These are phyloP conservation scores for Thraustotheca clavata DNA, from an alignment of 352 stramenopile genomes.

Conservation along the genomic window DNA sequence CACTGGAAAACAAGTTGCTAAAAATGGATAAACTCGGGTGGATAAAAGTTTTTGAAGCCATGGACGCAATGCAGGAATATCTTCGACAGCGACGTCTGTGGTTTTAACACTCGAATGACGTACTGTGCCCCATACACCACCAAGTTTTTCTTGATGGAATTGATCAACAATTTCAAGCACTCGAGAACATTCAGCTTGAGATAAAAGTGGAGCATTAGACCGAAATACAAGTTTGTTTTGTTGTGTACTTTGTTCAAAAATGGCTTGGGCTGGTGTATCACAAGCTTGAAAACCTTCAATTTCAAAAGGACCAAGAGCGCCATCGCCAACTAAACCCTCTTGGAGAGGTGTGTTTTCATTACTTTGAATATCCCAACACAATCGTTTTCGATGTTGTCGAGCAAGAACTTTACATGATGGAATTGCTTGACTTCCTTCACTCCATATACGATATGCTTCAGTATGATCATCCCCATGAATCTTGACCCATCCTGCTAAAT, in stretches of 20 bases:
- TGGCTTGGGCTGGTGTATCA: background rate
- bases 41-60: slow-evolving; percentile 23
- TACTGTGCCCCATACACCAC: slow-evolving; percentile 27
- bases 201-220: slow-evolving; percentile 20
- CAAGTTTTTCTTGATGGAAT: slow-evolving; percentile 3
- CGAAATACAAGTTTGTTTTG: slow-evolving; percentile 23
- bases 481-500: slow-evolving; percentile 27
- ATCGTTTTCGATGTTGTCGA: slow-evolving; percentile 17
- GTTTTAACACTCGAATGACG: slow-evolving; percentile 26
- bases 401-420: slow-evolving; percentile 15
- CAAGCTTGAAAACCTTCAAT: background rate
- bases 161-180: slow-evolving; percentile 21
- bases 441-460: slow-evolving; percentile 24
- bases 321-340: background rate
- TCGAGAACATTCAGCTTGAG: slow-evolving; percentile 18
- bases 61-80: slow-evolving; percentile 25
- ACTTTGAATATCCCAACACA: slow-evolving; percentile 13
- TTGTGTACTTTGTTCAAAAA: slow-evolving; percentile 13
- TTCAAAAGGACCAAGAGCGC: background rate
- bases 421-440: slow-evolving; percentile 14
- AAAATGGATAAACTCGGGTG: slow-evolving; percentile 23
- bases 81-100: slow-evolving; percentile 31
- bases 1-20: slow-evolving; percentile 18
- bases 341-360: background rate
- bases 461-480: slow-evolving; percentile 27